phyloP scores from a whole-genome alignment of 129 eudicot genomes.

The Artemisia tridentata region DNA sequence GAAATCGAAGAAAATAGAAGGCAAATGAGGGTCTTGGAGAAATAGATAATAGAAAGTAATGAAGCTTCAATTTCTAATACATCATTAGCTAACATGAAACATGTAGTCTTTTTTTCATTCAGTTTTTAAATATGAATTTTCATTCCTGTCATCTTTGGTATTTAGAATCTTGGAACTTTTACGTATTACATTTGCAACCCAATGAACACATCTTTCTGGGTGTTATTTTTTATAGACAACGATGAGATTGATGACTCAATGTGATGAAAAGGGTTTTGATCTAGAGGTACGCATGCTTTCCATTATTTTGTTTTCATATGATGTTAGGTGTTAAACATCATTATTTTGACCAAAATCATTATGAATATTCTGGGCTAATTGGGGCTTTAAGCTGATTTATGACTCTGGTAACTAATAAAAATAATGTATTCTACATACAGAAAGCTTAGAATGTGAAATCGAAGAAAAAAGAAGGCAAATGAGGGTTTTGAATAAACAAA shows the following conservation, averaged over 20 bases:
- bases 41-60: too few relatives aligned
- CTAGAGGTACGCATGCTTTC: conserved; percentile 58
- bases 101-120: too few relatives aligned
- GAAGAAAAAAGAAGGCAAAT: too few relatives aligned
- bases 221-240: conserved; percentile 51
- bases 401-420: not conserved
- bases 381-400: not conserved
- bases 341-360: too few relatives aligned
- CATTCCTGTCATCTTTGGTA: not conserved
- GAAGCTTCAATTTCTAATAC: too few relatives aligned
- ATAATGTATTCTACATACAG: not conserved
- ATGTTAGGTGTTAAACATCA: too few relatives aligned
- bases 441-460: too few relatives aligned
- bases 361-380: not conserved
- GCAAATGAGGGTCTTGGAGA: too few relatives aligned
- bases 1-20: too few relatives aligned
- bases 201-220: conserved; percentile 10
- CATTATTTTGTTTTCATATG: not conserved
- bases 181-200: not conserved
- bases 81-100: too few relatives aligned
- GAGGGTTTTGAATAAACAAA: too few relatives aligned
- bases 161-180: conserved; percentile 7
- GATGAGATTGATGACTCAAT: conserved; percentile 84
- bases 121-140: not conserved
- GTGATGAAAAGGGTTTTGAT: conserved; percentile 86